These are phyloP conservation scores for Umbilicaria muhlenbergii DNA, from an alignment of 495 filamentous ascomycete species.

Conservation along the genomic window DNA sequence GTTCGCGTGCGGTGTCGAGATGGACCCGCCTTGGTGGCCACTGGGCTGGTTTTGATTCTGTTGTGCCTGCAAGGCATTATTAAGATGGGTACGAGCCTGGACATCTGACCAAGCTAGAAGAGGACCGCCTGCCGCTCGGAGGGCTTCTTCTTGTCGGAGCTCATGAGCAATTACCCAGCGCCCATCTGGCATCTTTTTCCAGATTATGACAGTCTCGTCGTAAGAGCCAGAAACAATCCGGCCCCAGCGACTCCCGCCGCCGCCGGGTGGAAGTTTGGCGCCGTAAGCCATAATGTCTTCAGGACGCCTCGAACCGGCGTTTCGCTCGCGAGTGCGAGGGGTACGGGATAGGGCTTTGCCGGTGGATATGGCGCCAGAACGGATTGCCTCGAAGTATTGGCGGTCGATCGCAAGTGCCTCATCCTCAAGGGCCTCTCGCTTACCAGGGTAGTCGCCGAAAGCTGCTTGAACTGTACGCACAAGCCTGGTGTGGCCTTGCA, in stretches of 20 bases:
- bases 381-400: slow-evolving; percentile 53
- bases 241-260: slow-evolving; percentile 70
- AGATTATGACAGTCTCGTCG: slow-evolving; percentile 88
- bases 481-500: slow-evolving; percentile 63
- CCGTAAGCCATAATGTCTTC: slow-evolving; percentile 63
- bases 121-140: slow-evolving; percentile 23
- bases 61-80: slow-evolving; percentile 1
- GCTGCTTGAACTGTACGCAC: slow-evolving; percentile 91
- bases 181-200: slow-evolving; percentile 70
- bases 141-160: slow-evolving; percentile 53
- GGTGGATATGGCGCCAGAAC: slow-evolving; percentile 36
- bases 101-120: slow-evolving; percentile 1
- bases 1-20: background rate
- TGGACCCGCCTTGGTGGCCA: background rate
- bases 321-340: slow-evolving; percentile 38
- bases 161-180: slow-evolving; percentile 60
- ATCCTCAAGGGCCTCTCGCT: slow-evolving; percentile 49
- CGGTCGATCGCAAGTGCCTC: slow-evolving; percentile 60
- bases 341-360: slow-evolving; percentile 5
- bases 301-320: slow-evolving; percentile 61
- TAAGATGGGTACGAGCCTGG: slow-evolving; percentile 1
- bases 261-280: slow-evolving; percentile 73
- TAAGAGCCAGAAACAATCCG: slow-evolving; percentile 92
- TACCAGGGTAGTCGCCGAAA: slow-evolving; percentile 76
- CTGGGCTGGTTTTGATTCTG: background rate